Percentiles rank a stretch among this genome's conserved stretches.
phyloP scores from a whole-genome alignment of 2,329 filamentous ascomycete genomes.

The Dothideomycetes sp. region DNA sequence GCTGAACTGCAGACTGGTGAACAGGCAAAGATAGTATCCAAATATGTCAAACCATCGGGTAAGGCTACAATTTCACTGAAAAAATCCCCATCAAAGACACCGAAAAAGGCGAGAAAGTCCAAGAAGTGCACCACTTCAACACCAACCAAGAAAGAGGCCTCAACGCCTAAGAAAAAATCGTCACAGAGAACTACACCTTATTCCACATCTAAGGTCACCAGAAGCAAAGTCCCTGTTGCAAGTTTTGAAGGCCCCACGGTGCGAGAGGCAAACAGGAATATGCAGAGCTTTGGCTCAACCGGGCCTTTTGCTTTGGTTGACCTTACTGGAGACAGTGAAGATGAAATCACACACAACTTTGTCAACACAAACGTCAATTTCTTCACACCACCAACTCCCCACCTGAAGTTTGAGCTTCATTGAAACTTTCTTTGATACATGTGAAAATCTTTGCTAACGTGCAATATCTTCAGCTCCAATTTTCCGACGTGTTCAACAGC shows the following conservation, averaged over 20 bases:
- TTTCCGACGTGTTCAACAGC: conserved; percentile 18
- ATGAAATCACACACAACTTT: background rate
- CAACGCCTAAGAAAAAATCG: conserved; percentile 12
- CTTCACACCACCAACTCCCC: background rate
- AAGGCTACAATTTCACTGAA: conserved; percentile 10
- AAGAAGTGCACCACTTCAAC: conserved; percentile 7
- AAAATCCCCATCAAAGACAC: background rate
- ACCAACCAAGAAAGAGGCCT: conserved; percentile 8
- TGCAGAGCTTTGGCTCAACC: background rate
- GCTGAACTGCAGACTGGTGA: conserved; percentile 11
- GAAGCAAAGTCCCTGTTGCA: no score
- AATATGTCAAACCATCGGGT: conserved; percentile 11
- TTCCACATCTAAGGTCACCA: background rate
- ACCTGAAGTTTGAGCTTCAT: background rate
- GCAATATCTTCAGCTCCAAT: conserved; percentile 8
- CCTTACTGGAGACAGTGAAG: conserved; percentile 11
- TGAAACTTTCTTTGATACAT: background rate
- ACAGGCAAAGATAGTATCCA: conserved; percentile 9
- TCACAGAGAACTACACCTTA: background rate
- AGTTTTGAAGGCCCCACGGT: no score
- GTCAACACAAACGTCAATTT: background rate
- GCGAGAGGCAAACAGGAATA: conserved; percentile 3
- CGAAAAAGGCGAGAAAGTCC: conserved; percentile 8
- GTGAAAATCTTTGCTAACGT: background rate
- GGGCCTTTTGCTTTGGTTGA: conserved; percentile 2